These are phyloP conservation scores for Jacaranda mimosifolia DNA, from an alignment of 257 asterid species.

Conservation along the genomic window DNA sequence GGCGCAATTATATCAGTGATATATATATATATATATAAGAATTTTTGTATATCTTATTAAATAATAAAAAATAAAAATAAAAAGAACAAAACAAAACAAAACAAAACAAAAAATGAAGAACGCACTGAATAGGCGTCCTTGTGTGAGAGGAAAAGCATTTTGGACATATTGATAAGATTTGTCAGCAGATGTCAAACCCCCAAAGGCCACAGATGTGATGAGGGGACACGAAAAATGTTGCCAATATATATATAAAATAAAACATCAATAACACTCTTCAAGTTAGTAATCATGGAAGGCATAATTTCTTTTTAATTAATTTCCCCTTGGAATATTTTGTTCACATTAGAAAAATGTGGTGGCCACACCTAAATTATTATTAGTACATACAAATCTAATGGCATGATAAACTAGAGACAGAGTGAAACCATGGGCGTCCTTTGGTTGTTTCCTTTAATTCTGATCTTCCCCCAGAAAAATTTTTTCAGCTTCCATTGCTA, in stretches of 20 bases:
- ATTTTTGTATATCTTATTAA: too few species aligned
- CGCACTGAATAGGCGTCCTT: too few species aligned
- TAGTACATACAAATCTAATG: constrained; percentile 12
- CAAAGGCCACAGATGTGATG: constrained; percentile 5
- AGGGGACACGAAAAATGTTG: not conserved
- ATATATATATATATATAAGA: too few species aligned
- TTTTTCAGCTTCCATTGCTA: constrained; percentile 21
- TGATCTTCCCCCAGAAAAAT: constrained; percentile 12
- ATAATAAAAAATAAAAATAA: too few species aligned
- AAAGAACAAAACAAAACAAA: too few species aligned
- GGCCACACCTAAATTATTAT: constrained; percentile 35
- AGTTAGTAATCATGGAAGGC: too few species aligned
- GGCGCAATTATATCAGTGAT: too few species aligned
- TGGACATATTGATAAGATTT: constrained; percentile 14
- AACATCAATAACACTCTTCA: too few species aligned
- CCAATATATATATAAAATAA: too few species aligned
- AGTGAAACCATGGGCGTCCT: constrained; percentile 46
- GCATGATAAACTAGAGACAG: not conserved
- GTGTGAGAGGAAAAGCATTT: not conserved
- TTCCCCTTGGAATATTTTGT: not conserved
- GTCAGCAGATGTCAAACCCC: constrained; percentile 39
- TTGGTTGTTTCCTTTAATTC: constrained; percentile 10
- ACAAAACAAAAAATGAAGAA: too few species aligned
- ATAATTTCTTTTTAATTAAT: not conserved
- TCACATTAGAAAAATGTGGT: constrained; percentile 5